Conservation (phyloP, 148 eudicot genomes). For the Camellia japonica region DNA sequence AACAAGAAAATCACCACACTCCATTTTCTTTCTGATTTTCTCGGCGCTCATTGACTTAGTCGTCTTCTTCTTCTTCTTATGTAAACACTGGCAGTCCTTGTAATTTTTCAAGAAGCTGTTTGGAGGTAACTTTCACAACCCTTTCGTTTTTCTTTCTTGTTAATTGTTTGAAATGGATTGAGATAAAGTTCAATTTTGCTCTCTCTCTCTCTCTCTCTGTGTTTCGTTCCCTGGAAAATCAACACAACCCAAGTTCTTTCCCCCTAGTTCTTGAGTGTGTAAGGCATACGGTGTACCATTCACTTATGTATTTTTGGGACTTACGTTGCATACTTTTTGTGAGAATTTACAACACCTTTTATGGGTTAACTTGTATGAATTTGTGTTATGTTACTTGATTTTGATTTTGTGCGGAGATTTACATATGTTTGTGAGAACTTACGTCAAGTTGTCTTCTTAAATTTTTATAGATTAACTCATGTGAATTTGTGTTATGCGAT, state of each 20-base stretch:
- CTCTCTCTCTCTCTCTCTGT: neutral
- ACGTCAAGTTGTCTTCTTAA: too few species aligned
- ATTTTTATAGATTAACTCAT: too few species aligned
- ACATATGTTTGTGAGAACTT: too few species aligned
- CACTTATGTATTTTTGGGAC: too few species aligned
- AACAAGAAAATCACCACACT: neutral
- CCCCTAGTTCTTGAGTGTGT: neutral
- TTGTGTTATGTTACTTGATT: too few species aligned
- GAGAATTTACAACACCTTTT: too few species aligned
- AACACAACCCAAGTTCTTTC: neutral
- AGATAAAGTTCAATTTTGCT: neutral
- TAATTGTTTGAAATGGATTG: neutral
- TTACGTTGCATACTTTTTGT: too few species aligned
- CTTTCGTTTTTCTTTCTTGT: neutral
- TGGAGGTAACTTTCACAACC: conserved; percentile 11
- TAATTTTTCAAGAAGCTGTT: neutral
- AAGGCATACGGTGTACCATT: too few species aligned
- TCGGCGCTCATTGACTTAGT: neutral
- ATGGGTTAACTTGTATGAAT: too few species aligned
- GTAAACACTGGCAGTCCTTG: neutral
- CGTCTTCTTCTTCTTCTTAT: neutral
- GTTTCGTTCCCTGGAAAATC: conserved; percentile 8
- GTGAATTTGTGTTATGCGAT: too few species aligned
- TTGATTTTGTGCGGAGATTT: too few species aligned
- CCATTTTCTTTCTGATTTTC: neutral